Evolutionary conservation across 1,284 basidiomycete species (phyloP).

Genomic region (Inonotus hispidus): DNA sequence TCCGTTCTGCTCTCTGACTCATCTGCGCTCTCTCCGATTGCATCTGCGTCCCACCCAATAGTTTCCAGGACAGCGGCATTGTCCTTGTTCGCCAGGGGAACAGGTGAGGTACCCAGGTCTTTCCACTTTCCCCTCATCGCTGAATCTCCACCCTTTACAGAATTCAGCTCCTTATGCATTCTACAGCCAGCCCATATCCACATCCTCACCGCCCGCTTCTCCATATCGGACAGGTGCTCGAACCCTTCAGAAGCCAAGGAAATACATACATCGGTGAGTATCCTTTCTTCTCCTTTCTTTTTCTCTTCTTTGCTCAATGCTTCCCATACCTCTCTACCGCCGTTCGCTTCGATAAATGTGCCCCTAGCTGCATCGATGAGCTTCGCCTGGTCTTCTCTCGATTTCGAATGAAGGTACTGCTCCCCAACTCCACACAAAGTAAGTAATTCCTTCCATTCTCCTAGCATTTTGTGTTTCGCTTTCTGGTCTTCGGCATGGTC

Average conservation of each 20-base stretch:
- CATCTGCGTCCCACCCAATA: not conserved
- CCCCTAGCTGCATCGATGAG: not conserved
- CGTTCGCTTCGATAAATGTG: not conserved
- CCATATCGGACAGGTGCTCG: slow-evolving; percentile 15
- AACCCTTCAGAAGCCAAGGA: slow-evolving; percentile 21
- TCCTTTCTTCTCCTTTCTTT: not conserved
- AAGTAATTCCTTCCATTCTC: slow-evolving; percentile 21
- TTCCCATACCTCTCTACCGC: slow-evolving; percentile 16
- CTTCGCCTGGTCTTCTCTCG: not conserved
- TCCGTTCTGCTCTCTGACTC: not conserved
- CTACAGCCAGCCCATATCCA: slow-evolving; percentile 24
- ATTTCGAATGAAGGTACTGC: slow-evolving; percentile 1
- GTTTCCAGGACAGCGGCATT: not conserved
- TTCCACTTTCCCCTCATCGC: not conserved
- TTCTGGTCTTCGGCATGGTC: slow-evolving; percentile 15
- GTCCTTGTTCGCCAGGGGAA: not conserved
- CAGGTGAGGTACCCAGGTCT: not conserved
- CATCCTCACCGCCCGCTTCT: slow-evolving; percentile 14
- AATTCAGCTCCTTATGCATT: slow-evolving; percentile 28
- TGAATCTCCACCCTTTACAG: slow-evolving; percentile 22
- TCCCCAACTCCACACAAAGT: slow-evolving; percentile 17
- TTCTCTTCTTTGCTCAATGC: slow-evolving; percentile 15
- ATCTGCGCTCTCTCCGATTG: not conserved
- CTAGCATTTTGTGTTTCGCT: slow-evolving; percentile 16
- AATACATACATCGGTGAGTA: slow-evolving; percentile 1